phyloP scores from a whole-genome alignment of 805 yeast genomes.

The Barnettozyma pratensis region DNA sequence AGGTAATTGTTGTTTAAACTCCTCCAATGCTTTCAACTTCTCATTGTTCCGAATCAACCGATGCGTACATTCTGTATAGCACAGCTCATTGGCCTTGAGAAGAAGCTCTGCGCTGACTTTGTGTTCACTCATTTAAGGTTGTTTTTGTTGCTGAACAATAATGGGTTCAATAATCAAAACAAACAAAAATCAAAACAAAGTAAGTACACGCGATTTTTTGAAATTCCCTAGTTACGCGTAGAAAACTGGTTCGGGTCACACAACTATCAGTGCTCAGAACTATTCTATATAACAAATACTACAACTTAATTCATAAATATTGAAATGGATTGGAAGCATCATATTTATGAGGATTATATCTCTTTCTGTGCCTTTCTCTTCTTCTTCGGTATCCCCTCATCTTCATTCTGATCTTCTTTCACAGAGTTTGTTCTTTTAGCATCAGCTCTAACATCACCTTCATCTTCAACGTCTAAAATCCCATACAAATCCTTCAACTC shows the following conservation, averaged over 20 bases:
- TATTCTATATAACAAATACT: too few relatives aligned
- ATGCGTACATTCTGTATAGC: background rate
- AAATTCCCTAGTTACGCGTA: too few relatives aligned
- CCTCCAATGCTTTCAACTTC: conserved; percentile 11
- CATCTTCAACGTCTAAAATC: background rate
- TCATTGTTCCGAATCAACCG: background rate
- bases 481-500: conserved; percentile 8
- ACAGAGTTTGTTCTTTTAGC: background rate
- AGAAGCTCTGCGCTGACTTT: background rate
- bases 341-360: background rate
- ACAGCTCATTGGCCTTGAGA: background rate
- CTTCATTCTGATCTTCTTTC: background rate
- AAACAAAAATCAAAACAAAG: too few relatives aligned
- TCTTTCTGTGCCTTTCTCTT: background rate
- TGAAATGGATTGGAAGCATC: too few relatives aligned
- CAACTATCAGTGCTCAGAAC: too few relatives aligned
- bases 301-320: too few relatives aligned
- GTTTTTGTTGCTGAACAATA: too few relatives aligned
- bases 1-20: conserved; percentile 16
- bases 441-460: background rate
- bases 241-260: too few relatives aligned
- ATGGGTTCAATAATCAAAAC: too few relatives aligned
- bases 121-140: background rate
- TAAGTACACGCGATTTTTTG: too few relatives aligned
- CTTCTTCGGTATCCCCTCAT: background rate